These are phyloP conservation scores for Entophlyctis luteolus DNA, from an alignment of 192 early-diverging fungal genomes.

Conservation along the genomic window DNA sequence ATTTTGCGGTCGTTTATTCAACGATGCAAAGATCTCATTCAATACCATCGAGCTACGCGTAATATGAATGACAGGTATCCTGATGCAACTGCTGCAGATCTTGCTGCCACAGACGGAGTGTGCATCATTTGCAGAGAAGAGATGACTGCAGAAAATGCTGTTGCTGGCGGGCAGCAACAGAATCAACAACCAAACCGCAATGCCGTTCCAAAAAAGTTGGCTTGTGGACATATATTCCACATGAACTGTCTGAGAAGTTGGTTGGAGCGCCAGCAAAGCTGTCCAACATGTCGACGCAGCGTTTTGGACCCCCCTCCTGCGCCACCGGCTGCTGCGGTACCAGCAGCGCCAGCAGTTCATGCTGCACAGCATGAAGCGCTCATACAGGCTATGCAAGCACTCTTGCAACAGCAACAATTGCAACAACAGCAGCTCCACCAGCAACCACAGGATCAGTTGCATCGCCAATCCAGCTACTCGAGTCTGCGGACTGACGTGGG, in stretches of 20 bases:
- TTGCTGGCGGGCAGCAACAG: constrained; percentile 13
- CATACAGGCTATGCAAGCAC: constrained; percentile 13
- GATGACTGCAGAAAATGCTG: constrained; percentile 52
- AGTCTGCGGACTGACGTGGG: too few species aligned
- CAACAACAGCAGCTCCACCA: constrained; percentile 20
- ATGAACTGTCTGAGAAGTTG: constrained; percentile 94
- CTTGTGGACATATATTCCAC: constrained; percentile 97
- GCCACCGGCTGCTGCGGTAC: not conserved
- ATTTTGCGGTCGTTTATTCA: constrained; percentile 86
- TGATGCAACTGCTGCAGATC: constrained; percentile 79
- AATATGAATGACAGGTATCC: constrained; percentile 98
- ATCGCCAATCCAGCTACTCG: too few species aligned
- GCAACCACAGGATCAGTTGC: constrained; percentile 2
- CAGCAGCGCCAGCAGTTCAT: constrained; percentile 6
- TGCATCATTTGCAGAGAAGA: constrained; percentile 99
- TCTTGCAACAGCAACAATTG: constrained; percentile 18
- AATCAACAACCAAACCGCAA: not conserved
- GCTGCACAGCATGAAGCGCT: not conserved
- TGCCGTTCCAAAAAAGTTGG: constrained; percentile 85
- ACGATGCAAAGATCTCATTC: constrained; percentile 82
- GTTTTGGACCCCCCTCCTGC: constrained; percentile 27
- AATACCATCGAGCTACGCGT: constrained; percentile 88
- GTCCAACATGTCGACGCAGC: constrained; percentile 76
- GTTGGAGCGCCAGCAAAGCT: constrained; percentile 95
- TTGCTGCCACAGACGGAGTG: constrained; percentile 68